Conservation (phyloP, 176 grass and related monocot genomes). For the Elymus sibiricus region DNA sequence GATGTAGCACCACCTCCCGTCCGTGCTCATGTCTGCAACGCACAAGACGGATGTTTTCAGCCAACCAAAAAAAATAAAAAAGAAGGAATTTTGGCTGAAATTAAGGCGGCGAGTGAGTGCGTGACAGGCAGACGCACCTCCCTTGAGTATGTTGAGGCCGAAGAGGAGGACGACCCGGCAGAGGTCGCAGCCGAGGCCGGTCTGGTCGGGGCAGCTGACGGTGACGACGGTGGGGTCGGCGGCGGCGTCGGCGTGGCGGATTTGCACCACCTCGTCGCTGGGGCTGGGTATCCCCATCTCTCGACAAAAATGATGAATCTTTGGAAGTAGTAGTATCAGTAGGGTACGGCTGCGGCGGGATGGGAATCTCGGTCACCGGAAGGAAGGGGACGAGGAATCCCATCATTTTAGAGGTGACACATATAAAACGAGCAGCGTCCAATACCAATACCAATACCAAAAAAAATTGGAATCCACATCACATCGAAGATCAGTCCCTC, state of each 20-base stretch:
- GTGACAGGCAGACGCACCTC: too few relatives aligned
- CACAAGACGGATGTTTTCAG: too few relatives aligned
- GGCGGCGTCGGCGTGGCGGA: constrained; percentile 42
- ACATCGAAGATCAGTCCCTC: too few relatives aligned
- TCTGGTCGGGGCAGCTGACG: constrained; percentile 82
- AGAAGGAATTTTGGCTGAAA: too few relatives aligned
- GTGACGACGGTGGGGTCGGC: constrained; percentile 71
- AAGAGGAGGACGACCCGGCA: constrained; percentile 86
- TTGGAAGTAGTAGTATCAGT: neutral
- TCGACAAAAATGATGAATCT: too few relatives aligned
- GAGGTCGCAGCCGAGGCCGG: constrained; percentile 80
- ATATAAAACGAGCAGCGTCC: too few relatives aligned
- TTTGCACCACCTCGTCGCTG: constrained; percentile 72
- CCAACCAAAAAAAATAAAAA: too few relatives aligned
- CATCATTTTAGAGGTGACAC: neutral
- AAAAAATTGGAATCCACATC: too few relatives aligned
- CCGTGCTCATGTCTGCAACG: constrained; percentile 86
- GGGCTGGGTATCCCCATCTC: constrained; percentile 55
- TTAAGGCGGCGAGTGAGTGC: too few relatives aligned
- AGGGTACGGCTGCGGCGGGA: neutral
- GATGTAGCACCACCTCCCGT: constrained; percentile 84
- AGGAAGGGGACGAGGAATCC: neutral
- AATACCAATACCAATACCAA: too few relatives aligned
- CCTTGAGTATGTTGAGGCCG: constrained; percentile 77
- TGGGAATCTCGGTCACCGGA: neutral